A percentile compares a stretch with the other conserved stretches of the same genome.
Conservation (phyloP, 2,329 filamentous ascomycete species). For the Stagonosporopsis vannaccii region DNA sequence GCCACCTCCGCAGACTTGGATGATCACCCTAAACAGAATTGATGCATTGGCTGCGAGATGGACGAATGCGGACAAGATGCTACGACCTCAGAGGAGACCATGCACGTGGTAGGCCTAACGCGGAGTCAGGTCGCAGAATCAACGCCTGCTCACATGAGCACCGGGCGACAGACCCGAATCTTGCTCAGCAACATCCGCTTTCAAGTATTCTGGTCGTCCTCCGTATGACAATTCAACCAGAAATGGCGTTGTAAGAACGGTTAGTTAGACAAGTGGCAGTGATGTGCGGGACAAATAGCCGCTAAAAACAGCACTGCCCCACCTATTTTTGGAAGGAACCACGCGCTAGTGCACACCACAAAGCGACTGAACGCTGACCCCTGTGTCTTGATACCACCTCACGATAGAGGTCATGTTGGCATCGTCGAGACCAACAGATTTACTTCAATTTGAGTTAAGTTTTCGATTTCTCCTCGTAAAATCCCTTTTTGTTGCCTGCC, state of each 20-base stretch:
- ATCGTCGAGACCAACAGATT: constrained; percentile 2
- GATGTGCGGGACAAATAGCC: constrained; percentile 26
- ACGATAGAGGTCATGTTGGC: constrained; percentile 1
- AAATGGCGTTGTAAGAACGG: constrained; percentile 8
- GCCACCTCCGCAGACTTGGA: constrained; percentile 30
- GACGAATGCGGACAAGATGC: constrained; percentile 29
- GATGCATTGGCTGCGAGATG: constrained; percentile 29
- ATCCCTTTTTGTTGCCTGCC: not conserved
- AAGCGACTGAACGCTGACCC: constrained; percentile 27
- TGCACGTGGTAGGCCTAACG: constrained; percentile 30
- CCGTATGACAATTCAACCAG: constrained; percentile 5
- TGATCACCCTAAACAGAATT: constrained; percentile 32
- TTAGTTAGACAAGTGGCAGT: constrained; percentile 27
- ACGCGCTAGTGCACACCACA: constrained; percentile 20
- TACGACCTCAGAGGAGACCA: constrained; percentile 28
- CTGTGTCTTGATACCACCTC: constrained; percentile 14
- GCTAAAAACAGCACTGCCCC: constrained; percentile 38
- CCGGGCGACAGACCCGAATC: constrained; percentile 22
- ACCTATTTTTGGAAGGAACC: constrained; percentile 37
- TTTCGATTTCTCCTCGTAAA: not conserved
- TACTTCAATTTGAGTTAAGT: not conserved
- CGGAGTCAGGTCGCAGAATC: constrained; percentile 15
- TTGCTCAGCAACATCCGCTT: constrained; percentile 21
- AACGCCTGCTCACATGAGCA: constrained; percentile 22
- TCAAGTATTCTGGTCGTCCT: not conserved